Evolutionary conservation across 148 eudicot genomes (phyloP).

Genomic region (Chenopodium album): DNA sequence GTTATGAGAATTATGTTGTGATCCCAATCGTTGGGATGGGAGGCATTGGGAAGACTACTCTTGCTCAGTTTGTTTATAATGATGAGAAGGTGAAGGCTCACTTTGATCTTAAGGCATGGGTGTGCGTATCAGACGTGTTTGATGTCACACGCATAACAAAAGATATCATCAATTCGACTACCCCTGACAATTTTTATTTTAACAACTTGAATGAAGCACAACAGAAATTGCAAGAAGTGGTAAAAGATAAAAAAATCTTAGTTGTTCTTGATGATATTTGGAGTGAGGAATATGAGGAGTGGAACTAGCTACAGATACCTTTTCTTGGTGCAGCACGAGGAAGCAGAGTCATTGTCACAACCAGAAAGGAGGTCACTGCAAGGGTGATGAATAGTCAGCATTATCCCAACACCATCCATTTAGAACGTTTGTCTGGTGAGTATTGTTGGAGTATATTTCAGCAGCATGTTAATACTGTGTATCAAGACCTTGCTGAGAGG

Average conservation of each 20-base stretch:
- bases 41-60: constrained; percentile 13
- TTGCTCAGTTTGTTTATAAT: background rate
- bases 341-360: background rate
- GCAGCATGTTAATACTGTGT: background rate
- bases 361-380: background rate
- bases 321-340: background rate
- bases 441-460: constrained; percentile 4
- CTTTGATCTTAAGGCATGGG: constrained; percentile 14
- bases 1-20: background rate
- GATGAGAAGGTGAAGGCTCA: background rate
- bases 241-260: background rate
- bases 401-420: background rate
- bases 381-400: background rate
- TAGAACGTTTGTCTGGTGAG: background rate
- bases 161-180: background rate
- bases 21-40: background rate
- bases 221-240: background rate
- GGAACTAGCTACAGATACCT: background rate
- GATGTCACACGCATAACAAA: constrained; percentile 11
- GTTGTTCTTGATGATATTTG: constrained; percentile 21
- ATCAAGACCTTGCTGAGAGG: background rate
- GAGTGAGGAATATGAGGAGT: background rate
- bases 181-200: background rate
- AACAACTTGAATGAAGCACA: constrained; percentile 9
- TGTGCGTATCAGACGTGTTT: background rate